A percentile compares a stretch with the other conserved stretches of the same genome.
Conservation (phyloP, 129 eudicot species). For the Helichrysum umbraculigerum region DNA sequence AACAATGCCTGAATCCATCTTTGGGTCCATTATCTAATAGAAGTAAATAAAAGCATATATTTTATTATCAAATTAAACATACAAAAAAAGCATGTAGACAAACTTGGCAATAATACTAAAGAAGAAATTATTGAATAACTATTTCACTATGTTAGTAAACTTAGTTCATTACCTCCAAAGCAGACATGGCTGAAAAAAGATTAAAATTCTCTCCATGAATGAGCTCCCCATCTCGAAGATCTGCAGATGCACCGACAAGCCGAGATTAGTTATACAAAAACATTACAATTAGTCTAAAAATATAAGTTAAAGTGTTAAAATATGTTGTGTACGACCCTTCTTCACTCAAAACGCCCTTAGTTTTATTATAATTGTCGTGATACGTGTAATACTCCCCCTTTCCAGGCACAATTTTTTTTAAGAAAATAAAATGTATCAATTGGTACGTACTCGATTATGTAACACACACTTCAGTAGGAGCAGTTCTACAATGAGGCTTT, state of each 20-base stretch:
- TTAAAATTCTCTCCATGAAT: conserved; percentile 87
- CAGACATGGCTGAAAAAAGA: conserved; percentile 99
- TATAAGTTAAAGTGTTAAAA: not conserved
- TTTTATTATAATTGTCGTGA: not conserved
- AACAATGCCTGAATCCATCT: conserved; percentile 99
- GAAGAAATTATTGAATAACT: not conserved
- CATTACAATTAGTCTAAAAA: not conserved
- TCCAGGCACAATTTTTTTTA: not conserved
- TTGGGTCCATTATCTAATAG: conserved; percentile 96
- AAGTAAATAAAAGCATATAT: conserved; percentile 21
- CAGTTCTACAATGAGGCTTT: not conserved
- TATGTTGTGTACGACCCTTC: not conserved
- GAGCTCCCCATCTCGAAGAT: conserved; percentile 83
- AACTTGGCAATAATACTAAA: not conserved
- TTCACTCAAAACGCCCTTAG: not conserved
- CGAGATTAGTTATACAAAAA: not conserved
- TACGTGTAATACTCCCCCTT: not conserved
- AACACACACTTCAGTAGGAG: not conserved
- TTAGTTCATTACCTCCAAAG: conserved; percentile 73
- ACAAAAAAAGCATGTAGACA: not conserved
- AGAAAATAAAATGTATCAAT: too few relatives aligned
- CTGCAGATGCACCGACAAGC: conserved; percentile 40
- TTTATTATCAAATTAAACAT: too few relatives aligned
- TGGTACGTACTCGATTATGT: not conserved
- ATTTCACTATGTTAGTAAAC: not conserved